phyloP scores from a whole-genome alignment of 805 yeast species.

The Yarrowia yakushimensis region DNA sequence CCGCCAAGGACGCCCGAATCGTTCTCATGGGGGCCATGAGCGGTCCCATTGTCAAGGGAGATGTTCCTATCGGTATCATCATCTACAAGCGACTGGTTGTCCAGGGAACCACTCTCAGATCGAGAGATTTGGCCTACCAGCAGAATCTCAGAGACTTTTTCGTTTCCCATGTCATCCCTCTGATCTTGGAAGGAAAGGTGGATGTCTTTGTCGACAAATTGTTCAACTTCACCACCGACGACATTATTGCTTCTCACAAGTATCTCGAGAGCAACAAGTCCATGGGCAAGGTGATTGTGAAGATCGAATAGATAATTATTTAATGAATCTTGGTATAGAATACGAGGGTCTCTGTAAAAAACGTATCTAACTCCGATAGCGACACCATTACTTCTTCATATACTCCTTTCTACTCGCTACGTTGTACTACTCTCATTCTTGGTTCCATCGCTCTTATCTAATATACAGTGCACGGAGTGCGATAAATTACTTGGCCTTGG shows the following conservation, averaged over 20 bases:
- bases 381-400: too few species aligned
- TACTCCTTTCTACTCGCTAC: too few species aligned
- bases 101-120: slow-evolving; percentile 37
- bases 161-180: slow-evolving; percentile 33
- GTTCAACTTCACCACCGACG: slow-evolving; percentile 28
- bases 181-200: slow-evolving; percentile 32
- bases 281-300: slow-evolving; percentile 35
- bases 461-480: slow-evolving; percentile 9
- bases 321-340: background rate
- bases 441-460: background rate
- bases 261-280: slow-evolving; percentile 34
- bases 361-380: too few species aligned
- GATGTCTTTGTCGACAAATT: slow-evolving; percentile 31
- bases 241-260: slow-evolving; percentile 34
- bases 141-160: slow-evolving; percentile 31
- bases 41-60: slow-evolving; percentile 30
- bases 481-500: slow-evolving; percentile 2
- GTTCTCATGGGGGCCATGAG: slow-evolving; percentile 34
- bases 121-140: slow-evolving; percentile 33
- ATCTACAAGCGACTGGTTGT: slow-evolving; percentile 34
- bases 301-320: background rate
- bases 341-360: background rate
- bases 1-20: slow-evolving; percentile 34
- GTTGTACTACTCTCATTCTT: too few species aligned
- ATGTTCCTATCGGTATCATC: slow-evolving; percentile 30